Evolutionary conservation across 257 asterid species (phyloP), one percentile per base, ranked within the genome.

Genomic region (Thymus quinquecostatus): DNA sequence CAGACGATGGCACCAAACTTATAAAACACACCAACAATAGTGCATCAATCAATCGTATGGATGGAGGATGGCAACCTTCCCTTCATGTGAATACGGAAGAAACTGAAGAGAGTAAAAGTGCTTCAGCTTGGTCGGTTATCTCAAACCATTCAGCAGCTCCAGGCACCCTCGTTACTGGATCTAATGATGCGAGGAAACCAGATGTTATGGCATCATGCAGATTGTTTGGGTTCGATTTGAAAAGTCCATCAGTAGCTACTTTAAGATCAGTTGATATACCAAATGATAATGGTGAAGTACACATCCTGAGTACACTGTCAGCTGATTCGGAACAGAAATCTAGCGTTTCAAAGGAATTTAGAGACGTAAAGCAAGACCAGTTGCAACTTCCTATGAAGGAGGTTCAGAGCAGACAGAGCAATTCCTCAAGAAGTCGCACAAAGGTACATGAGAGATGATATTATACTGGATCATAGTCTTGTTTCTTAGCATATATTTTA

Each of bases 221-320:
- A 49, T 80, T 95, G 82, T 92, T 95, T 68, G 99, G 99, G 77
- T 71, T 95, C 69, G 92, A 95, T 60, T 80, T 95, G 84, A 92
- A 82, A 55, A 79, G 84, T 45, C 81, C 97, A 69, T 82, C 88
- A 9, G 14, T 72, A 8, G 61, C 70, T 4, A 60, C 79, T 43
- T 21, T 64, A 66, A 78, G 82, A 79, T 70, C 82, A n/a, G 74
- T 72, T 11, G 80, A 60, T 41, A 13, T 60, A 45, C 63, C 74
- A 41, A 68, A 54, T 60, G 81, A 66, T 53, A 72, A 68, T 13
- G 68, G 75, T 48, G 92, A 86, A 30, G 83, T 78, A 21, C 74
- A 53, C 65, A 2, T 75, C 49, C 83, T 77, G 2, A 74, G 78
- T 50, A 57, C 69, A 8, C 51, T 78, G 67, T 86, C 86, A 0